These are phyloP conservation scores for Ceratocystis colombiana DNA, from an alignment of 2,329 filamentous ascomycete species.

Conservation along the genomic window DNA sequence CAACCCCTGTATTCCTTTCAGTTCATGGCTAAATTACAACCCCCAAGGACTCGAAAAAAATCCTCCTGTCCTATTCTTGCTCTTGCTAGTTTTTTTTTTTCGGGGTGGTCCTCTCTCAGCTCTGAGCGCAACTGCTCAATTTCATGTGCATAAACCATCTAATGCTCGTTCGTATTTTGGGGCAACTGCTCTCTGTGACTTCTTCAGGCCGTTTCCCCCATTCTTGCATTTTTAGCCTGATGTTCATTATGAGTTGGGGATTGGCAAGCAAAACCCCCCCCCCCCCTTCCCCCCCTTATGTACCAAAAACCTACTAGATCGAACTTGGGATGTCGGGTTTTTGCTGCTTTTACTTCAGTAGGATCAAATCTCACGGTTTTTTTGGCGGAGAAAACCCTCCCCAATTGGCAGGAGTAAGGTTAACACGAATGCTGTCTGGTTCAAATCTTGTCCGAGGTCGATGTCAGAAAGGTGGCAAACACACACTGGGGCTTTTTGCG, in stretches of 20 bases:
- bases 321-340: too few relatives aligned
- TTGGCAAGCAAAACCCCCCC: background rate
- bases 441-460: too few relatives aligned
- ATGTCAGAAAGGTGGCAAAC: too few relatives aligned
- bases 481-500: too few relatives aligned
- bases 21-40: conserved; percentile 1
- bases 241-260: background rate
- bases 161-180: background rate
- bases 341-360: too few relatives aligned
- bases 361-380: too few relatives aligned
- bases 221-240: background rate
- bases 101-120: background rate
- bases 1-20: background rate
- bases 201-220: background rate
- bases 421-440: too few relatives aligned
- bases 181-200: background rate
- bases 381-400: too few relatives aligned
- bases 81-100: background rate
- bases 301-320: too few relatives aligned
- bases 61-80: background rate
- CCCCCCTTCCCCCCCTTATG: too few relatives aligned
- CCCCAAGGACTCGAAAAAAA: background rate
- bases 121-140: conserved; percentile 4
- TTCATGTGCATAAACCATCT: background rate
- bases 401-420: too few relatives aligned